Evolutionary conservation across 306 rosid genomes (phyloP).

Genomic region (Malus sieversii): DNA sequence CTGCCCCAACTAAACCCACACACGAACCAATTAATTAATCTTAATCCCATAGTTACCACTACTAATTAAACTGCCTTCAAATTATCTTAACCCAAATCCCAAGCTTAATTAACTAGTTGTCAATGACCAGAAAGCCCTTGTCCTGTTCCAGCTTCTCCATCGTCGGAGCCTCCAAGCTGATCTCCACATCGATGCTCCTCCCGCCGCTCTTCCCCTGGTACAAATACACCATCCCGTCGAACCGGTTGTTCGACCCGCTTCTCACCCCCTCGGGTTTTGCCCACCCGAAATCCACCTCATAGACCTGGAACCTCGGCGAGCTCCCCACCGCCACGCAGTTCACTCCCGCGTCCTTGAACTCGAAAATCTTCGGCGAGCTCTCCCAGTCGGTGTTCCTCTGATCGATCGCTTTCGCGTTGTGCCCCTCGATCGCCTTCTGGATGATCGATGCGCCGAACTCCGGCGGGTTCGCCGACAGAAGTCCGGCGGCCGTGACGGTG

Average conservation of each 20-base stretch:
- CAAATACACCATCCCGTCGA: conserved; percentile 85
- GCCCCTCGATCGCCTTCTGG: conserved; percentile 63
- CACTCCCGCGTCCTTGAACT: conserved; percentile 91
- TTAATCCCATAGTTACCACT: too few species aligned
- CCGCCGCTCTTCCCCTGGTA: conserved; percentile 90
- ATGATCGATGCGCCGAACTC: conserved; percentile 59
- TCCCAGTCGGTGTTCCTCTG: conserved; percentile 87
- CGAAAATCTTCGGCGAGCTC: conserved; percentile 65
- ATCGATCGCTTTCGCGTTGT: conserved; percentile 46
- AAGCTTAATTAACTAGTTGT: background rate
- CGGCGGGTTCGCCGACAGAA: conserved; percentile 39
- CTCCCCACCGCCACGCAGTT: conserved; percentile 94
- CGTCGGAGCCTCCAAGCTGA: conserved; percentile 58
- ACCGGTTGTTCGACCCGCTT: conserved; percentile 81
- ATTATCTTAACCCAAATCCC: background rate
- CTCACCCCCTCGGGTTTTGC: conserved; percentile 81
- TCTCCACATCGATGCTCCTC: conserved; percentile 84
- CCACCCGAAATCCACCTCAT: conserved; percentile 88
- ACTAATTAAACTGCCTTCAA: background rate
- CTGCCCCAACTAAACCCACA: background rate
- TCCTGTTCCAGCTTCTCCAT: conserved; percentile 77
- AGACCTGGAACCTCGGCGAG: conserved; percentile 91
- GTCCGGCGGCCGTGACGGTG: conserved; percentile 62
- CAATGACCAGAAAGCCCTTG: conserved; percentile 41
- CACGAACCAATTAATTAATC: too few species aligned